A percentile compares a stretch with the other conserved stretches of the same genome.
These are phyloP conservation scores for Aspergillus sparsus DNA, from an alignment of 495 filamentous ascomycete species.

Conservation along the genomic window DNA sequence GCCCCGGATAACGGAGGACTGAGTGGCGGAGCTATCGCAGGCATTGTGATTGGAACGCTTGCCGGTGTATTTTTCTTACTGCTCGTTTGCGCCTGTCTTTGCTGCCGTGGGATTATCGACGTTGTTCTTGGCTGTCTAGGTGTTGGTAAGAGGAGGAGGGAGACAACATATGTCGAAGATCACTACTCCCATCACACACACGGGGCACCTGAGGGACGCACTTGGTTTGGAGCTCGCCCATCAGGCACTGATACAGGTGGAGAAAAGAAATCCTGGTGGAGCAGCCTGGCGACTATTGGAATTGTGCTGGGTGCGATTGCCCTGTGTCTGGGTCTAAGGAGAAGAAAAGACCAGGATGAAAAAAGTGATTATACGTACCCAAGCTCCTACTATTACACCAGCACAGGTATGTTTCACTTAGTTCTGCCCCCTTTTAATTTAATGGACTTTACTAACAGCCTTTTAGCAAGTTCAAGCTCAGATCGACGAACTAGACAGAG, in stretches of 20 bases:
- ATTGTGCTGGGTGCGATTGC: slow-evolving; percentile 67
- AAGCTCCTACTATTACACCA: slow-evolving; percentile 49
- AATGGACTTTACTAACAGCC: slow-evolving; percentile 17
- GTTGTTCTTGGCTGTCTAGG: slow-evolving; percentile 68
- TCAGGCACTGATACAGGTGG: slow-evolving; percentile 46
- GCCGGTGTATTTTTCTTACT: slow-evolving; percentile 71
- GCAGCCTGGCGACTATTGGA: slow-evolving; percentile 56
- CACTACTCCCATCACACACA: slow-evolving; percentile 59
- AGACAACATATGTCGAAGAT: slow-evolving; percentile 68
- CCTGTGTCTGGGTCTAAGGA: slow-evolving; percentile 74
- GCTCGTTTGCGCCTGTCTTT: slow-evolving; percentile 73
- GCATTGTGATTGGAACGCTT: slow-evolving; percentile 86
- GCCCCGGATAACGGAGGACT: slow-evolving; percentile 54
- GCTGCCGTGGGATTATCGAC: slow-evolving; percentile 65
- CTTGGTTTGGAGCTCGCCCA: slow-evolving; percentile 69
- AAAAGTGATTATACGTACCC: slow-evolving; percentile 48
- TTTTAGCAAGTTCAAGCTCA: slow-evolving; percentile 51
- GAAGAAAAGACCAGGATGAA: slow-evolving; percentile 50
- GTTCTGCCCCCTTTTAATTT: not conserved
- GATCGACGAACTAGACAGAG: slow-evolving; percentile 51
- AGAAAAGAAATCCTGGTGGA: slow-evolving; percentile 58
- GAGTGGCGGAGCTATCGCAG: slow-evolving; percentile 86
- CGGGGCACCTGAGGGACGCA: slow-evolving; percentile 54
- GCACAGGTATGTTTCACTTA: slow-evolving; percentile 41
- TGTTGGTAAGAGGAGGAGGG: slow-evolving; percentile 48